phyloP scores from a whole-genome alignment of 495 filamentous ascomycete species.

The Terfezia claveryi region DNA sequence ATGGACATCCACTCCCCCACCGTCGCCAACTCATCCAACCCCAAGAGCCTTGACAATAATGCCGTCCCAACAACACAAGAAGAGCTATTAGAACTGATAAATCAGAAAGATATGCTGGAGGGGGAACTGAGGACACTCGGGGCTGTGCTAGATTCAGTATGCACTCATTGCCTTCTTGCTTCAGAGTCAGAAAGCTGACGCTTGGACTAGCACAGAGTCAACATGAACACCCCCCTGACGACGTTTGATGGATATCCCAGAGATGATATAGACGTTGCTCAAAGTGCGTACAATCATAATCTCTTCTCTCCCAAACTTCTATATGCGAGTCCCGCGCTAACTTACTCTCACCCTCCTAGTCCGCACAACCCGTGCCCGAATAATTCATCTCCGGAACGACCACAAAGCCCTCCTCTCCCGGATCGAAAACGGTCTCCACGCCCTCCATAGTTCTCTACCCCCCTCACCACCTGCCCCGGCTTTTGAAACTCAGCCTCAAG shows the following conservation, averaged over 20 bases:
- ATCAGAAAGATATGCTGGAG: constrained; percentile 62
- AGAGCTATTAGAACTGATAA: constrained; percentile 33
- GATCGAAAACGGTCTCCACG: constrained; percentile 66
- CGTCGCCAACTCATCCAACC: not conserved
- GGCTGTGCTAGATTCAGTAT: constrained; percentile 67
- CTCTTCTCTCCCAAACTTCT: not conserved
- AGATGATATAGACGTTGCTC: constrained; percentile 82
- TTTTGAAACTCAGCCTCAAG: constrained; percentile 1
- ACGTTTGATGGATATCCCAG: constrained; percentile 87
- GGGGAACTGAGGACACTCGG: constrained; percentile 64
- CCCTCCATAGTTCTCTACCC: constrained; percentile 24
- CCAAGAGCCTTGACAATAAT: not conserved
- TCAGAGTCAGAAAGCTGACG: not conserved
- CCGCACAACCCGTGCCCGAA: constrained; percentile 70
- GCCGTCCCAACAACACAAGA: constrained; percentile 1
- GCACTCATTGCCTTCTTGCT: constrained; percentile 13
- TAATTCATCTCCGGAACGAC: constrained; percentile 78
- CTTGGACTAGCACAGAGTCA: constrained; percentile 52
- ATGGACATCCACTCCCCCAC: constrained; percentile 19
- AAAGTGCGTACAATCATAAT: constrained; percentile 40
- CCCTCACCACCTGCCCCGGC: constrained; percentile 32
- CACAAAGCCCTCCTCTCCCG: constrained; percentile 68
- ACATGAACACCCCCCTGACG: constrained; percentile 72
- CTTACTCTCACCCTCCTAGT: constrained; percentile 28
- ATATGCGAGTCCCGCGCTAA: not conserved